Conservation (phyloP, 768 basidiomycete species). For the Pulveroboletus sp. region DNA sequence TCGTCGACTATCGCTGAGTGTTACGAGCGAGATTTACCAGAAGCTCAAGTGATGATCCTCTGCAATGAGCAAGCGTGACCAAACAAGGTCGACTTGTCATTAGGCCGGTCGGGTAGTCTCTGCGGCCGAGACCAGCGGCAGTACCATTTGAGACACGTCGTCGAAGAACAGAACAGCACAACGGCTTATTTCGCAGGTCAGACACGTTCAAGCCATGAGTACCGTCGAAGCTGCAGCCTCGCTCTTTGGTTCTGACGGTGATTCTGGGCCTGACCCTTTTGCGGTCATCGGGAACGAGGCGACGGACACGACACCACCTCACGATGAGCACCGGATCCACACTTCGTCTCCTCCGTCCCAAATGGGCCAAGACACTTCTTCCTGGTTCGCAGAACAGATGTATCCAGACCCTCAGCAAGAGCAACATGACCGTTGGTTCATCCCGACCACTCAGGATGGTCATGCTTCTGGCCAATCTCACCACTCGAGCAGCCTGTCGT, state of each 20-base stretch:
- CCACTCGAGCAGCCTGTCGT: conserved; percentile 5
- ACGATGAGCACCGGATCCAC: conserved; percentile 20
- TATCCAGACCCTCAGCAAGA: conserved; percentile 25
- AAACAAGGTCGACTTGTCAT: conserved; percentile 19
- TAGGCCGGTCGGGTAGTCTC: conserved; percentile 2
- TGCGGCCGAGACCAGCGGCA: background rate
- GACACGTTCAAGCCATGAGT: conserved; percentile 47
- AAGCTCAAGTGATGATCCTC: conserved; percentile 1
- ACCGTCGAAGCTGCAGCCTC: conserved; percentile 75
- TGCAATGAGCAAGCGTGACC: conserved; percentile 20
- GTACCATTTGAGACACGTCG: background rate
- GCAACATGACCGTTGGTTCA: conserved; percentile 25
- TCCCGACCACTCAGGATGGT: conserved; percentile 19
- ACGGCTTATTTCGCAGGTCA: conserved; percentile 7
- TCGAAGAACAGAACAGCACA: conserved; percentile 12
- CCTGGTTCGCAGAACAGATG: conserved; percentile 36
- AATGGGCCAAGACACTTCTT: conserved; percentile 36
- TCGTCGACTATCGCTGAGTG: background rate
- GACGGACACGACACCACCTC: conserved; percentile 28
- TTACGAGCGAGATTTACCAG: conserved; percentile 3
- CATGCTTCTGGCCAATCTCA: conserved; percentile 13
- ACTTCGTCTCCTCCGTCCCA: conserved; percentile 21
- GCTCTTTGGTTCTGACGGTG: conserved; percentile 63
- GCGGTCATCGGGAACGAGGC: conserved; percentile 47
- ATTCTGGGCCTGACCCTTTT: conserved; percentile 60